Evolutionary conservation across 2,329 filamentous ascomycete species (phyloP).

Genomic region (Calonectria henricotiae): DNA sequence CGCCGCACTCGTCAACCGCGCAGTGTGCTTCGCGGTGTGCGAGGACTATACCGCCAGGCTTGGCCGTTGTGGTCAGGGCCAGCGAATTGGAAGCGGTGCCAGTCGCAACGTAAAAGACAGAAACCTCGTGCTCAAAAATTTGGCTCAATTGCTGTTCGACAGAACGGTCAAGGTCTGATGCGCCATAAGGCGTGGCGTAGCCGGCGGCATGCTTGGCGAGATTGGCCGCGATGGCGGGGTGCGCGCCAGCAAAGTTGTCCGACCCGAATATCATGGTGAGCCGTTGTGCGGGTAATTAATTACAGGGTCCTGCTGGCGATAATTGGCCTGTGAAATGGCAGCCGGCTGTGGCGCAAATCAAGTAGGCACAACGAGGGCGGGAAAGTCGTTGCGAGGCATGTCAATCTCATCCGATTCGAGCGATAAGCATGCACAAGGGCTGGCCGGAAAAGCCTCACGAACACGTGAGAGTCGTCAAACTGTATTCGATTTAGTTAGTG

Average conservation of each 20-base stretch:
- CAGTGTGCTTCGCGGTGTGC: slow-evolving; percentile 19
- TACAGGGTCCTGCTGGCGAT: too few species aligned
- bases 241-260: slow-evolving; percentile 24
- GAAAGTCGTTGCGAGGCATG: neutral
- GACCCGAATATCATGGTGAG: slow-evolving; percentile 25
- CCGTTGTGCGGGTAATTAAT: neutral
- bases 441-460: slow-evolving; percentile 4
- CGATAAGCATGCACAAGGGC: slow-evolving; percentile 11
- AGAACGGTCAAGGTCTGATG: slow-evolving; percentile 12
- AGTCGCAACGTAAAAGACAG: slow-evolving; percentile 25
- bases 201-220: slow-evolving; percentile 19
- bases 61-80: slow-evolving; percentile 13
- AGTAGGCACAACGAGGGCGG: neutral
- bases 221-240: slow-evolving; percentile 18
- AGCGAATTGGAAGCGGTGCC: slow-evolving; percentile 25
- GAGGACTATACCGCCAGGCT: slow-evolving; percentile 21
- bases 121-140: slow-evolving; percentile 22
- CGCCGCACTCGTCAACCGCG: slow-evolving; percentile 23
- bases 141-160: slow-evolving; percentile 18
- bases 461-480: slow-evolving; percentile 2
- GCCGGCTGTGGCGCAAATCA: neutral
- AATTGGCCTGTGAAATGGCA: neutral
- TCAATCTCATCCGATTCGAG: slow-evolving; percentile 6
- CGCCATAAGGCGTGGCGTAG: slow-evolving; percentile 14
- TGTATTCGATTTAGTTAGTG: neutral